Evolutionary conservation across 495 filamentous ascomycete species (phyloP).

Genomic region (Penicillium pulvis): DNA sequence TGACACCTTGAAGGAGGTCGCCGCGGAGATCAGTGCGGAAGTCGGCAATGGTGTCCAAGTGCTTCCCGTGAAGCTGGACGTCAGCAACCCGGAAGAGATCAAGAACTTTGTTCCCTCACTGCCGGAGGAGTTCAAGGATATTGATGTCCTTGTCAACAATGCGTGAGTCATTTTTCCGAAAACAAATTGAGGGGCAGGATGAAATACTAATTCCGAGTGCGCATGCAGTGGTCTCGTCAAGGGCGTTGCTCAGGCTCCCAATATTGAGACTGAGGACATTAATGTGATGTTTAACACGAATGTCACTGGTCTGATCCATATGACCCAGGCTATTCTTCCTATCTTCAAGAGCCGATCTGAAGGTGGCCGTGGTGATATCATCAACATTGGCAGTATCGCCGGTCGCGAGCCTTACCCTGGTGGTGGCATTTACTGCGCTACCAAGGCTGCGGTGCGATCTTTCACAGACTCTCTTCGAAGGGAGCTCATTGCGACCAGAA

Average conservation of each 20-base stretch:
- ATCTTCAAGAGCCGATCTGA: conserved; percentile 80
- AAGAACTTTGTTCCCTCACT: conserved; percentile 70
- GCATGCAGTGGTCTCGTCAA: conserved; percentile 73
- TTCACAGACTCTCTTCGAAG: conserved; percentile 89
- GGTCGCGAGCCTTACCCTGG: conserved; percentile 88
- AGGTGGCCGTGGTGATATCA: conserved; percentile 87
- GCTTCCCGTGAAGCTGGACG: conserved; percentile 79
- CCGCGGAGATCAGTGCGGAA: conserved; percentile 74
- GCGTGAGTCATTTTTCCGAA: conserved; percentile 61
- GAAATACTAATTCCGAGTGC: conserved; percentile 11
- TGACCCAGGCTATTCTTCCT: conserved; percentile 90
- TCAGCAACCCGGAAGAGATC: conserved; percentile 78
- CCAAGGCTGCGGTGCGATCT: conserved; percentile 86
- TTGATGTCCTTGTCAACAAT: conserved; percentile 95
- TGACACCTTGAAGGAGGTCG: conserved; percentile 75
- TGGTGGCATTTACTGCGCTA: conserved; percentile 94
- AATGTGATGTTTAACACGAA: conserved; percentile 89
- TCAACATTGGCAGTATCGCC: conserved; percentile 95
- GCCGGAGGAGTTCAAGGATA: conserved; percentile 81
- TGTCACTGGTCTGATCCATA: conserved; percentile 91
- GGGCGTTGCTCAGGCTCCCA: conserved; percentile 82
- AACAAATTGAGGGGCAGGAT: not conserved
- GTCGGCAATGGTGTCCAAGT: conserved; percentile 82
- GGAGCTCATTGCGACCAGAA: conserved; percentile 84
- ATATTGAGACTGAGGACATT: conserved; percentile 82